Percentiles rank a stretch among this genome's conserved stretches.
Conservation (phyloP, 441 rosid species). For the Cnidoscolus chayamansa region DNA sequence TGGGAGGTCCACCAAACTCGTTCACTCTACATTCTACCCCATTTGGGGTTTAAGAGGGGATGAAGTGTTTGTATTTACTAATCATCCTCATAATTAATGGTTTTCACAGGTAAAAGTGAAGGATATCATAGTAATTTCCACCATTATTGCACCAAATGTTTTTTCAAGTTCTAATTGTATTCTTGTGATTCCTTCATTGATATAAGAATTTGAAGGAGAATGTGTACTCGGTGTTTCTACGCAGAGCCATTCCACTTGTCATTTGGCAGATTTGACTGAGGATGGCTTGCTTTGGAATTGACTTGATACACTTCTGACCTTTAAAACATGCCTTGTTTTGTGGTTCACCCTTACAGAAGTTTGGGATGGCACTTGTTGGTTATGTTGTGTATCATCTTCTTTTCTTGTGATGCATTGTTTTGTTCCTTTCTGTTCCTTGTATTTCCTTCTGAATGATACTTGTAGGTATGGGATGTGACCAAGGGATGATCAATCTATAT, state of each 20-base stretch:
- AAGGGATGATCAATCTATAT: constrained; percentile 37
- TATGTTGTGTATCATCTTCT: not conserved
- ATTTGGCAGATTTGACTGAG: constrained; percentile 8
- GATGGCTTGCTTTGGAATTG: constrained; percentile 16
- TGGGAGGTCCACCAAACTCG: no score
- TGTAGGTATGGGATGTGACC: constrained; percentile 46
- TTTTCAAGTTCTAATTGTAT: not conserved
- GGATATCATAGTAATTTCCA: not conserved
- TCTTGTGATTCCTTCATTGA: not conserved
- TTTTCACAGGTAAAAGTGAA: no score
- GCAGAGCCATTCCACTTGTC: constrained; percentile 15
- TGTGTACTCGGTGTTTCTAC: constrained; percentile 4
- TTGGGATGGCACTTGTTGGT: constrained; percentile 10
- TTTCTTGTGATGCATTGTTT: constrained; percentile 8
- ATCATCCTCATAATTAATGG: no score
- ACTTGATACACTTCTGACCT: constrained; percentile 13
- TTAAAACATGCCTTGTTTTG: constrained; percentile 4
- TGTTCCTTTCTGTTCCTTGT: constrained; percentile 10
- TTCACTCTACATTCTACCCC: no score
- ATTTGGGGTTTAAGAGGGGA: no score
- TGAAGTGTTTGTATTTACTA: no score
- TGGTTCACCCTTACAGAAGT: constrained; percentile 8
- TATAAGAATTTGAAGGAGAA: constrained; percentile 7
- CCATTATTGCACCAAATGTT: not conserved
- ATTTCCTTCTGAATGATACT: constrained; percentile 15